Conservation (phyloP, 2,329 filamentous ascomycete species). For the Colletotrichum cordylinicola region DNA sequence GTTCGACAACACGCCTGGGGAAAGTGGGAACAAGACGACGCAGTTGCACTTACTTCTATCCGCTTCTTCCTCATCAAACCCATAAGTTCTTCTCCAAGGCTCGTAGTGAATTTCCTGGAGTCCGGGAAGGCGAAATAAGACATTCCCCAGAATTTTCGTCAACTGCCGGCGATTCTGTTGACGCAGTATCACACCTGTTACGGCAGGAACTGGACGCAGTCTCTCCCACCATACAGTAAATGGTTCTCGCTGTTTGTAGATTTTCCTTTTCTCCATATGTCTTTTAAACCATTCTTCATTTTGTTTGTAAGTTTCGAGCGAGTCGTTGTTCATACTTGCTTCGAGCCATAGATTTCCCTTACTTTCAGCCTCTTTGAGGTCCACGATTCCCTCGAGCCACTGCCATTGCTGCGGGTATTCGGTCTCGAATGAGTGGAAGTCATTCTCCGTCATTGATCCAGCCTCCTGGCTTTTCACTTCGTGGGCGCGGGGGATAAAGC, state of each 20-base stretch:
- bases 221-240: not conserved
- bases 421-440: not conserved
- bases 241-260: no score
- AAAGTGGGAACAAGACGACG: not conserved
- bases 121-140: not conserved
- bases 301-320: not conserved
- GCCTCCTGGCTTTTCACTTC: not conserved
- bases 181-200: not conserved
- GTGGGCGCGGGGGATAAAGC: not conserved
- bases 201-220: not conserved
- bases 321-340: not conserved
- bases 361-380: not conserved
- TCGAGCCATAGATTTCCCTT: not conserved
- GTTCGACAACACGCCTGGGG: not conserved
- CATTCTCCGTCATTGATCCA: no score
- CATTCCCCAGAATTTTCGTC: not conserved
- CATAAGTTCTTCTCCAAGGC: not conserved
- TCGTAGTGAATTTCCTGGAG: not conserved
- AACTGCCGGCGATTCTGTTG: not conserved
- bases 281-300: not conserved
- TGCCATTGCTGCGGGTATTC: not conserved
- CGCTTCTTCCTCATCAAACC: not conserved
- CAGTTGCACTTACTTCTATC: not conserved
- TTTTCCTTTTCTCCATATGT: not conserved
- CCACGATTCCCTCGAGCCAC: no score